Conservation (phyloP, 441 rosid genomes). For the Populus hybrid region DNA sequence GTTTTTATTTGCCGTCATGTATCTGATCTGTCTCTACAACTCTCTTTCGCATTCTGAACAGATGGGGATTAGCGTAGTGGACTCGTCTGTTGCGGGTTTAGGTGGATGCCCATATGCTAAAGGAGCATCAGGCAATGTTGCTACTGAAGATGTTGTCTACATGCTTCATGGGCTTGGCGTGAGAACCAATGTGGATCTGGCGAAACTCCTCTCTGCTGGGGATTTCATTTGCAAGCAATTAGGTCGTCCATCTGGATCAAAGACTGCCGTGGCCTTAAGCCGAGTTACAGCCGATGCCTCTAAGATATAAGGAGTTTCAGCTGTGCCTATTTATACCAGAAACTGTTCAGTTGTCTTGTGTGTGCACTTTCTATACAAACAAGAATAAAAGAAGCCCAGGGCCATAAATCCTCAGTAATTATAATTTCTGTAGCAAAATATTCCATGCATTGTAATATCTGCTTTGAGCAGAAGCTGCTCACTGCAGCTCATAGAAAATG, state of each 20-base stretch:
- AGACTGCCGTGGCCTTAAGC: conserved; percentile 69
- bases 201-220: conserved; percentile 72
- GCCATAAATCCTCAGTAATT: neutral
- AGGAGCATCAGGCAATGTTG: conserved; percentile 95
- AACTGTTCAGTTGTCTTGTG: neutral
- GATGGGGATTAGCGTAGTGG: conserved; percentile 91
- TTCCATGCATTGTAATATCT: neutral
- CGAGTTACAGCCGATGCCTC: conserved; percentile 66
- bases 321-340: neutral
- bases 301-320: conserved; percentile 47
- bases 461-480: conserved; percentile 4
- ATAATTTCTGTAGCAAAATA: neutral
- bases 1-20: neutral
- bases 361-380: neutral
- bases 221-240: conserved; percentile 80
- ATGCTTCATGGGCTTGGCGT: conserved; percentile 90
- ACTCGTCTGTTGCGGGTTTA: conserved; percentile 80
- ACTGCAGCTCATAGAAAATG: neutral
- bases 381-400: conserved; percentile 12
- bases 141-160: conserved; percentile 90
- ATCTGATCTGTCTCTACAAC: conserved; percentile 4
- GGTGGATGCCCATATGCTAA: conserved; percentile 98
- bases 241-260: conserved; percentile 75
- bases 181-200: conserved; percentile 74
- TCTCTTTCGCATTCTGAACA: conserved; percentile 22